phyloP scores from a whole-genome alignment of 192 early-diverging fungal genomes.

The Backusella macrospora region DNA sequence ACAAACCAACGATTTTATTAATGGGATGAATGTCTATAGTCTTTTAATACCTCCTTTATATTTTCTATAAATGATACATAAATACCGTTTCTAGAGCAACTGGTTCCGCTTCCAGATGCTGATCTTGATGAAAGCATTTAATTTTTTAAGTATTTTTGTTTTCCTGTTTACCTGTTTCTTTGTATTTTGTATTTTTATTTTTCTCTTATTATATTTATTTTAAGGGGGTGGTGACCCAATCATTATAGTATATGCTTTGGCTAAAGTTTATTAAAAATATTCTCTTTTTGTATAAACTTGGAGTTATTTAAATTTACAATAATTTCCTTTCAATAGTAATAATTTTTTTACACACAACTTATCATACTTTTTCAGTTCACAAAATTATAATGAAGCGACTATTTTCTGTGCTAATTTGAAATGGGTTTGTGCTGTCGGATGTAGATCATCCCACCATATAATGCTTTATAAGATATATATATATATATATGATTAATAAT shows the following conservation, averaged over 20 bases:
- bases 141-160: not conserved
- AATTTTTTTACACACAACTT: not conserved
- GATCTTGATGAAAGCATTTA: not conserved
- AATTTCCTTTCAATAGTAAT: not conserved
- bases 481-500: not conserved
- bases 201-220: not conserved
- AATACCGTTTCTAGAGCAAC: not conserved
- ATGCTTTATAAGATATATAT: not conserved
- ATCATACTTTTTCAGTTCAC: not conserved
- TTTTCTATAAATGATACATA: not conserved
- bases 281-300: not conserved
- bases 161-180: not conserved
- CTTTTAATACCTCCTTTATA: no score
- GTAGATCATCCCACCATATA: not conserved
- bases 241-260: not conserved
- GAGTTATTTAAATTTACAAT: not conserved
- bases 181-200: no score
- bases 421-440: not conserved
- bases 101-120: not conserved
- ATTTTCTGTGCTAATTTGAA: not conserved
- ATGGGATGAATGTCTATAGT: no score
- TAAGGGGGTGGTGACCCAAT: not conserved
- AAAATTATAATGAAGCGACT: not conserved
- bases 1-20: no score
- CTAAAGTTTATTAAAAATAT: not conserved